Base-by-base conservation (phyloP, 2,329 filamentous ascomycete genomes). In the Ascochyta fabae region DNA sequence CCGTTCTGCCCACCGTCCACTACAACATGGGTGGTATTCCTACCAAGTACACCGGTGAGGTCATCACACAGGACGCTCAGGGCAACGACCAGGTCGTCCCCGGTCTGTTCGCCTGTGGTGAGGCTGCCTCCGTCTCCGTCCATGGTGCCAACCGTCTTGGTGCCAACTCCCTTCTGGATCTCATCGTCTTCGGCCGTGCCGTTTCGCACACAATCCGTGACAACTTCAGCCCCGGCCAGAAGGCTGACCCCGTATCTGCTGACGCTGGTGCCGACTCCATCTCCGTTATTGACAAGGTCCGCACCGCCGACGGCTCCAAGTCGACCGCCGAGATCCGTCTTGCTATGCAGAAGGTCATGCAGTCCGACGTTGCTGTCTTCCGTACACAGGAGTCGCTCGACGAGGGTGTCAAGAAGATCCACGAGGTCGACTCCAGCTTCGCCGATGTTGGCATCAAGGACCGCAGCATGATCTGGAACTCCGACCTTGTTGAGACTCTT, bases 11-110 rank as follows among this genome's bases (percentile, higher is more conserved):
- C 55, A 98, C 94, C 40, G 94, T 97, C 66, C 93, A 99, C 84
- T 99, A 99, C 86, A 97, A 97, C 86, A 99, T 98, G 95, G 94
- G 94, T 79, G 94, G 95, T 85, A 97, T 99, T 68, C 94, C 94
- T 48, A 98, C 95, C 66, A 92, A 91, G 74, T 98, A 96, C 85
- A 97, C 92, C 60, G 94, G 95, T 78, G 92, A 99, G 81, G 95
- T 98, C 59, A 80, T 99, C 67, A 96, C 92, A 16, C 83, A 96
- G 48, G 92, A 97, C 68, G 88, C 90, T 74, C 77, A 86, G 59
- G 95, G 95, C 66, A 87, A 96, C 55, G 95, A 98, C 81, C 86
- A 96, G 84, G 86, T 96, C 67, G 95, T 99, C 22, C 92, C 92
- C 54, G 94, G 94, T 78, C 86, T 99, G 62, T 98, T 94, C 76